A percentile compares a stretch with the other conserved stretches of the same genome.
Conservation (phyloP, 2,329 filamentous ascomycete species). For the Colletotrichum sansevieriae region DNA sequence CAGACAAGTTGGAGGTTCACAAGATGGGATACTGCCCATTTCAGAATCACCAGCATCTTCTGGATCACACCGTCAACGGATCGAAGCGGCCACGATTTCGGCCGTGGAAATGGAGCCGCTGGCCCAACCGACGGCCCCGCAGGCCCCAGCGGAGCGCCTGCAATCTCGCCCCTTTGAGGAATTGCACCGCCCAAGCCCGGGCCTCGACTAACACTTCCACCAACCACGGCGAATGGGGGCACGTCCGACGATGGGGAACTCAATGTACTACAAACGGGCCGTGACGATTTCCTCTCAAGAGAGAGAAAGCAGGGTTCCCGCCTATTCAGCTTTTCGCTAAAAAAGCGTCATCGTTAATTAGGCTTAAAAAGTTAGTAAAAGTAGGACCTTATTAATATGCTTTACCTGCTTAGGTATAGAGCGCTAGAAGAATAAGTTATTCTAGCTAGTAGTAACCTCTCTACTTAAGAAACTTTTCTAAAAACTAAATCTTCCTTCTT, state of each 20-base stretch:
- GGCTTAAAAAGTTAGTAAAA: no score
- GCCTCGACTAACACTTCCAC: constrained; percentile 23
- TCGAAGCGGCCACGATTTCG: background rate
- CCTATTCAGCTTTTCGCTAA: no score
- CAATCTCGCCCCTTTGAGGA: constrained; percentile 31
- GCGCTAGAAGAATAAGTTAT: no score
- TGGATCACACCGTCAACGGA: background rate
- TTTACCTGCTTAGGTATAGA: no score
- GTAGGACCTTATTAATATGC: no score
- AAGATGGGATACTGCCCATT: constrained; percentile 11
- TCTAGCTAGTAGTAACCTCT: no score
- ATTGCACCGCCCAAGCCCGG: constrained; percentile 20
- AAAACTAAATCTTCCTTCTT: no score
- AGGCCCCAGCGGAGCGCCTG: constrained; percentile 28
- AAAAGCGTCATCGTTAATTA: no score
- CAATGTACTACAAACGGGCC: constrained; percentile 38
- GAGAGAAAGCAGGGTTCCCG: no score
- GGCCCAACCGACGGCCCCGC: constrained; percentile 9
- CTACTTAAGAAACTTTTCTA: no score
- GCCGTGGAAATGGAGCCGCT: background rate
- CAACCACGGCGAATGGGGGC: constrained; percentile 19
- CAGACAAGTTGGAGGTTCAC: background rate
- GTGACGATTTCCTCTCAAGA: constrained; percentile 6
- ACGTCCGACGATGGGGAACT: constrained; percentile 5
- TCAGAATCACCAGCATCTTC: background rate